Evolutionary conservation across 2,329 filamentous ascomycete species (phyloP).

Genomic region (Ceratocystis lukuohia): DNA sequence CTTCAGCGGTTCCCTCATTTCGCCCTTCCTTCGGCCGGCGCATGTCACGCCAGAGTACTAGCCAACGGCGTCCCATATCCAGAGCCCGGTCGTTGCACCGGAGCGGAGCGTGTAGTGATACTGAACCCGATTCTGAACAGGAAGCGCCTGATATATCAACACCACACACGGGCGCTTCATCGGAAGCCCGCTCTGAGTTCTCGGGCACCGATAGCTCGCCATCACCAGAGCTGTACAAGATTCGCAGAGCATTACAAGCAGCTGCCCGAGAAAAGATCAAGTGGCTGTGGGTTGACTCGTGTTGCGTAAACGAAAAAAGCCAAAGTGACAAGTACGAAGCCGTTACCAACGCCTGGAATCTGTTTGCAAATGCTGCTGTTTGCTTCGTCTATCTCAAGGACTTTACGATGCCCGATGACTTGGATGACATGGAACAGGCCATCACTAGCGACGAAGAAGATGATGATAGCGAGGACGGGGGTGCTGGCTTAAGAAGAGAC

Average conservation of each 20-base stretch:
- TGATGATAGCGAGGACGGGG: slow-evolving; percentile 12
- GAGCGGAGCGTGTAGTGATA: slow-evolving; percentile 13
- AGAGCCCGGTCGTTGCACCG: slow-evolving; percentile 2
- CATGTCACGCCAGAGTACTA: slow-evolving; percentile 1
- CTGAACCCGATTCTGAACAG: slow-evolving; percentile 10
- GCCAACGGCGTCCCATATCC: background rate
- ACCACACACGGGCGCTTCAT: slow-evolving; percentile 8
- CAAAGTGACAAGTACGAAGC: slow-evolving; percentile 24
- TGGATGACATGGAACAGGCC: slow-evolving; percentile 12
- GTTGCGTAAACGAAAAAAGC: slow-evolving; percentile 25
- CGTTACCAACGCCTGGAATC: slow-evolving; percentile 24
- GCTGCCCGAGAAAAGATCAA: slow-evolving; percentile 20
- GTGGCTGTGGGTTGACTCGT: slow-evolving; percentile 25
- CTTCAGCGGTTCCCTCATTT: background rate
- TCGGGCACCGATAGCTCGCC: slow-evolving; percentile 7
- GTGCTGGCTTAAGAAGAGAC: slow-evolving; percentile 13
- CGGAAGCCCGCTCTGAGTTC: slow-evolving; percentile 12
- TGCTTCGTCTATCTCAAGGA: slow-evolving; percentile 24
- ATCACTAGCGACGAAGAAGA: slow-evolving; percentile 8
- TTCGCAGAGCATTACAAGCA: slow-evolving; percentile 13
- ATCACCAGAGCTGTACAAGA: slow-evolving; percentile 14
- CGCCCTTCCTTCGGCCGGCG: background rate
- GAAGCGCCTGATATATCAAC: slow-evolving; percentile 2
- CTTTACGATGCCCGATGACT: slow-evolving; percentile 16
- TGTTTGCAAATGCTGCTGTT: slow-evolving; percentile 22